phyloP scores from a whole-genome alignment of 1,284 basidiomycete genomes.

The Ganoderma sp. region DNA sequence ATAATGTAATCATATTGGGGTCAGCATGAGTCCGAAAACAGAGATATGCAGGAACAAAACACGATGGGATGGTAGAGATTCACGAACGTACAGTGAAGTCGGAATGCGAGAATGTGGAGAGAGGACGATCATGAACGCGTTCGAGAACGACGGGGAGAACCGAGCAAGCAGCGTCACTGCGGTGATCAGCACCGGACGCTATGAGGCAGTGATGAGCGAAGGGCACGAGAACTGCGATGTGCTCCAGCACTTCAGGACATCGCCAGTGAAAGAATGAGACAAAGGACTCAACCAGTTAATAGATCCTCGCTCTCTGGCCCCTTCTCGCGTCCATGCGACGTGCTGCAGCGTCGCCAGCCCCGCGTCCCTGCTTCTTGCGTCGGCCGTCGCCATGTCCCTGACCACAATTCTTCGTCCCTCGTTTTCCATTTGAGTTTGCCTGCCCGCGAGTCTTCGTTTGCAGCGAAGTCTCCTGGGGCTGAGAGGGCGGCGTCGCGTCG shows the following conservation, averaged over 20 bases:
- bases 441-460: neutral
- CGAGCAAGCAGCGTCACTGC: neutral
- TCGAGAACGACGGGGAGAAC: neutral
- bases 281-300: neutral
- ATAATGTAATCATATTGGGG: neutral
- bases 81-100: neutral
- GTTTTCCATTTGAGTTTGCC: neutral
- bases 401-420: neutral
- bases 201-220: neutral
- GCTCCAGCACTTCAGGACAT: neutral
- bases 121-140: neutral
- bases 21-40: no score
- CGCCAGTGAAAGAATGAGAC: neutral
- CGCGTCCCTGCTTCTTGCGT: neutral
- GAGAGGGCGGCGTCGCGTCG: neutral
- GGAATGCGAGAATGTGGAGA: neutral
- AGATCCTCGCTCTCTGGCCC: constrained; percentile 10
- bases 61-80: neutral
- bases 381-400: neutral
- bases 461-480: neutral
- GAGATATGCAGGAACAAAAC: no score
- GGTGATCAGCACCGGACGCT: neutral
- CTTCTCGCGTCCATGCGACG: constrained; percentile 1
- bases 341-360: neutral
- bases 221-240: neutral